Base-by-base conservation (phyloP, 169 alveolate species). In the Cryptosporidium canis region DNA sequence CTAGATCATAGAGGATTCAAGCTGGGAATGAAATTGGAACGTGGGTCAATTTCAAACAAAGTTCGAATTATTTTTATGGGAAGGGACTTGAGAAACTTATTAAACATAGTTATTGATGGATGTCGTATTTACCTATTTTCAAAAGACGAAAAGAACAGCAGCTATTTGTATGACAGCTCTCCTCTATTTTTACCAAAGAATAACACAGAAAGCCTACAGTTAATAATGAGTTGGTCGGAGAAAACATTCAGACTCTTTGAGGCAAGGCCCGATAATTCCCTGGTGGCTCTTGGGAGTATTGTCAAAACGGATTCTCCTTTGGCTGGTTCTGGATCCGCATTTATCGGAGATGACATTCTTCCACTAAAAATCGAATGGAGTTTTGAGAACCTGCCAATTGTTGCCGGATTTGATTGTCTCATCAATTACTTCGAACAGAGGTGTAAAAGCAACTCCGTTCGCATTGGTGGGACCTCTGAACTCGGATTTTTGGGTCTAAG, bases 301-400 rank as follows among this genome's bases (percentile, higher is more conserved):
- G 87, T 77, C n/a, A 77, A 63, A 27, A 63, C 63, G 11, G 45
- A 61, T 12, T 77, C 72, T 58, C 77, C 87, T 18, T 16, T 77
- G 24, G n/a, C 58, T 5, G 63, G 44, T 14, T 56, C 45, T 56
- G 87, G 87, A n/a, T 41, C 61, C 16, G 71, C 87, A n/a, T 77
- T 37, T 58, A 21, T 61, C 9, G 87, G 87, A 3, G 66, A 51
- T 9, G 6, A 35, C n/a, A 41, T 77, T 4, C 29, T 14, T 2
- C 87, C 72, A 16, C 35, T 77, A 0, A 37, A 56, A 14, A 58
- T 77, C n/a, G 58, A 18, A n/a, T 77, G 87, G 87, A 31, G 11
- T 18, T 61, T 58, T 41, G n/a, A 37, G 12, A 61, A 77, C 14
- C 7, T 0, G 12, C 72, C 61, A 24, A 8, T 12, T 33, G 18